Evolutionary conservation across 805 yeast species (phyloP), one percentile per base, ranked within the genome.

Genomic region (Wickerhamiella hasegawae): DNA sequence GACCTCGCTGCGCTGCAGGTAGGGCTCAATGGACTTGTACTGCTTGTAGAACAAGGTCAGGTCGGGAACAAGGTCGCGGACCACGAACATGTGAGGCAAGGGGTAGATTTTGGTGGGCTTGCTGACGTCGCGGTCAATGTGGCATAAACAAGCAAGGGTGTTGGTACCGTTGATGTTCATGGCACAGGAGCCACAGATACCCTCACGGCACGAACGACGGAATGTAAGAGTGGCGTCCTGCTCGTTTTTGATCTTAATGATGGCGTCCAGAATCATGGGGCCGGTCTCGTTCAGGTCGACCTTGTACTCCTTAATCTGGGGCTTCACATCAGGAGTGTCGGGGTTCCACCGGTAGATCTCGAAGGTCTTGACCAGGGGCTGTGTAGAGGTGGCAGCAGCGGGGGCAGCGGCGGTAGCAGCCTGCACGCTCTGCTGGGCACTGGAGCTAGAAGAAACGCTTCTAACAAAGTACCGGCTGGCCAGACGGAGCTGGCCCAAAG

Each of bases 111-210:
- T 87, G 44, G 75, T 63, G 43, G 76, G 79, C 60, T 78, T 79
- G 41, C 72, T 45, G 23, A 66, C 62, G 59, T 85, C 79, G 49
- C 73, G 71, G 58, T 90, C 94, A 53, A 90, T 84, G 60, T 82
- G 77, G 68, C 96, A 84, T 48, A 90, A 65, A 65, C 98, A 90
- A 25, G 98, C 98, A 49, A 90, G 70, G 22, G 98, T 90, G 71
- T 90, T 90, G 59, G 79, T 71, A 48, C 98, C 98, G 45, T 93
- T 94, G 59, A 90, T 90, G 69, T 90, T 90, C 98, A 90, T 90
- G 48, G 98, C 98, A 68, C 98, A 90, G 5, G 97, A 87, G 38
- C 98, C 98, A 68, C 98, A 90, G 47, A 90, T 90, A 52, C 98
- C 98, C 66, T 90, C 98, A 67, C 98, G 83, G 66, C 98, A 90